Base-by-base conservation (phyloP, 768 basidiomycete genomes). In the Clitopilus passeckerianus region DNA sequence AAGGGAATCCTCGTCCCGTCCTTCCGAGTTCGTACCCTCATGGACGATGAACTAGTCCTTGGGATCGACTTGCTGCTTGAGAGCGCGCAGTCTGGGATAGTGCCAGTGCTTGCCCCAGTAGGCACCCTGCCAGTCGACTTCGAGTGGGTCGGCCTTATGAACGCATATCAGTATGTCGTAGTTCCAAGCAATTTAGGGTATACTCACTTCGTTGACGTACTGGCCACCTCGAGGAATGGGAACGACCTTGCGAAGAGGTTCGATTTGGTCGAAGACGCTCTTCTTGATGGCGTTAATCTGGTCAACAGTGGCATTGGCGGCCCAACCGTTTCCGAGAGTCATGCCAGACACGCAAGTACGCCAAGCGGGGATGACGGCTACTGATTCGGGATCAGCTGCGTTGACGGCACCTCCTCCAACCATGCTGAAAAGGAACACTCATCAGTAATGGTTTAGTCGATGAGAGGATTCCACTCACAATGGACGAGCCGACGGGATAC, bases 121-220 rank as follows among this genome's bases (percentile, higher is more conserved):
- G 10, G 37, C n/a, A 4, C 10, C 37, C n/a, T 41, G 37, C 37
- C 37, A 41, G 37, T 41, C 10, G 14, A 15, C 37, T 9, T 41
- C 37, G 10, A 41, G 37, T 14, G 12, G n/a, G n/a, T 41, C 37
- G 37, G 37, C 37, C 37, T 41, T 34, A 15, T 18, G 20, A 77
- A 79, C 74, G n/a, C n/a, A 83, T 80, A 61, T 82, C 80, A 35
- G 80, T 69, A 65, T 82, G 80, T 3, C 79, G 70, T 7, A 76
- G 79, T 2, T 64, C 10, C 73, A 68, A 7, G 70, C 58, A 3
- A 57, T 56, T 34, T 70, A 71, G 12, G 75, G 37, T 2, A 64
- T 56, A 16, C 64, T 62, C 5, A 72, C 62, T 9, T 62, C 76
- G 30, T 53, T 53, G 53, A 53, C 10, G 23, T 53, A 53, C 33